Evolutionary conservation across 2,329 filamentous ascomycete genomes (phyloP).

Genomic region (Nothophaeocryptopus gaeumannii): DNA sequence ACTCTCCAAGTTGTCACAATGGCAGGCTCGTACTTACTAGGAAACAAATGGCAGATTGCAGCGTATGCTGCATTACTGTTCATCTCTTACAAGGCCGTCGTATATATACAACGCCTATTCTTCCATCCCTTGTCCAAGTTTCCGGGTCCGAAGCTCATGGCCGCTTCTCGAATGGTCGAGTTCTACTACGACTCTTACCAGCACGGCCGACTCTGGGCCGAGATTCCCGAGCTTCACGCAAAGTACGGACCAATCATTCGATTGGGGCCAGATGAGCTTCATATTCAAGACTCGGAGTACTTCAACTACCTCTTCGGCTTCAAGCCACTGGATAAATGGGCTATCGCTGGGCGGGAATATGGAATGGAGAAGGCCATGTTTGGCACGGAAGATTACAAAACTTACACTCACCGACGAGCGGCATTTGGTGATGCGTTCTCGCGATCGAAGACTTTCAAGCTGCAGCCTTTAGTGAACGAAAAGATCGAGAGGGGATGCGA

Average conservation of each 20-base stretch:
- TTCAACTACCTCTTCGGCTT: constrained; percentile 11
- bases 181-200: constrained; percentile 17
- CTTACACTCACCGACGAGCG: constrained; percentile 5
- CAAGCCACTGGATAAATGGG: constrained; percentile 9
- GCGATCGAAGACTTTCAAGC: constrained; percentile 1
- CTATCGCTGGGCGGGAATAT: constrained; percentile 6
- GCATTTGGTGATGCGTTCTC: constrained; percentile 11
- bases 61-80: background rate
- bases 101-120: constrained; percentile 9
- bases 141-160: constrained; percentile 13
- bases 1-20: too few species aligned
- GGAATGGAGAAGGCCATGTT: constrained; percentile 12
- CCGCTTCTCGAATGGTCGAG: constrained; percentile 10
- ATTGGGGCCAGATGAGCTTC: constrained; percentile 8
- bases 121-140: constrained; percentile 17
- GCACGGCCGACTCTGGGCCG: constrained; percentile 4
- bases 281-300: constrained; percentile 8
- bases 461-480: constrained; percentile 10
- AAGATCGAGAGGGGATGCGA: constrained; percentile 6
- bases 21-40: too few species aligned
- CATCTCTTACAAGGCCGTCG: background rate
- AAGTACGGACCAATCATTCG: constrained; percentile 12
- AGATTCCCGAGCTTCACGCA: constrained; percentile 10
- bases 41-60: too few species aligned
- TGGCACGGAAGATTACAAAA: constrained; percentile 10